phyloP scores from a whole-genome alignment of 116 monocot species.

The Posidonia oceanica region DNA sequence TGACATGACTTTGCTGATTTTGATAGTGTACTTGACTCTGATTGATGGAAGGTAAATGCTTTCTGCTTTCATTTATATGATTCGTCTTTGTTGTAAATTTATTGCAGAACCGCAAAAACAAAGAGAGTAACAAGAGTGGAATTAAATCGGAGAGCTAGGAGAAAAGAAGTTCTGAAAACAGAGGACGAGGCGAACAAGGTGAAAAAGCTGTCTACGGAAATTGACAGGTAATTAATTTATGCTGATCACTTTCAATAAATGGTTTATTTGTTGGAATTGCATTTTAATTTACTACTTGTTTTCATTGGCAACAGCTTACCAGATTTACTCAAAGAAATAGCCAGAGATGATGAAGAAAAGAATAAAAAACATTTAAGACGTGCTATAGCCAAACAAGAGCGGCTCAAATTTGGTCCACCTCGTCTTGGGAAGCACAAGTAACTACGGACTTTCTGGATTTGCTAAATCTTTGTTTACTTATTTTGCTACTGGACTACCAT shows the following conservation, averaged over 20 bases:
- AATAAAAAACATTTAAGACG: conserved; percentile 51
- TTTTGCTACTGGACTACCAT: not conserved
- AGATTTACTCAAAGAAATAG: conserved; percentile 74
- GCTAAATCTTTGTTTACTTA: not conserved
- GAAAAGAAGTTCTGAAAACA: conserved; percentile 42
- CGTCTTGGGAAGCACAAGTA: conserved; percentile 93
- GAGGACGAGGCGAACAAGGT: conserved; percentile 60
- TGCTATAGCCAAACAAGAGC: conserved; percentile 56
- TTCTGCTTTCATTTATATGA: not conserved
- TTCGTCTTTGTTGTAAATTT: not conserved
- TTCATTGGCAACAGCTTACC: conserved; percentile 33
- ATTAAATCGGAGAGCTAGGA: conserved; percentile 63
- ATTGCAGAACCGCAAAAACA: conserved; percentile 20
- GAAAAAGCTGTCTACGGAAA: conserved; percentile 48
- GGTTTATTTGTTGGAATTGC: not conserved
- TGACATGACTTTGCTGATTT: too few relatives aligned
- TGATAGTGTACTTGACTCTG: too few relatives aligned
- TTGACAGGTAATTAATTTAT: conserved; percentile 52
- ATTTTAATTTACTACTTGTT: conserved; percentile 4
- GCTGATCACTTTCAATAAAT: not conserved
- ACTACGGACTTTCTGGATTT: conserved; percentile 6
- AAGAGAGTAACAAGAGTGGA: conserved; percentile 80
- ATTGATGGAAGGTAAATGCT: too few relatives aligned
- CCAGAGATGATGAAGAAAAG: conserved; percentile 78
- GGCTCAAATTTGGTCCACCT: conserved; percentile 64